These are phyloP conservation scores for Parietaria judaica DNA, from an alignment of 306 rosid genomes.

Conservation along the genomic window DNA sequence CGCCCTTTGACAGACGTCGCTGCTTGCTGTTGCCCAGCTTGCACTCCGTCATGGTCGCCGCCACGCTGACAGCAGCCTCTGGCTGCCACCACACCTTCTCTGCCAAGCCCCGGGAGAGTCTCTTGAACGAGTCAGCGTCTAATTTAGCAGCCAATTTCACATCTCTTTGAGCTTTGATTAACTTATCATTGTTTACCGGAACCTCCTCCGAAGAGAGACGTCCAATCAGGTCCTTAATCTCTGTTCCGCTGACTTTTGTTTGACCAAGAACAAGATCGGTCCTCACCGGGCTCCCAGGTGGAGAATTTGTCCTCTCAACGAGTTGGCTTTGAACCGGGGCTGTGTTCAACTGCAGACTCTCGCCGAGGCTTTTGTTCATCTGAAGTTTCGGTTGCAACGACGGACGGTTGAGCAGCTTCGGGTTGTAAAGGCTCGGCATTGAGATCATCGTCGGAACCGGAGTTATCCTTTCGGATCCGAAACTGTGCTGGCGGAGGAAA, in stretches of 20 bases:
- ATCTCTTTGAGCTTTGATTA: slow-evolving; percentile 38
- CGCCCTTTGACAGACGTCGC: slow-evolving; percentile 49
- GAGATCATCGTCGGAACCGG: slow-evolving; percentile 39
- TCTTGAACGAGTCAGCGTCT: slow-evolving; percentile 77
- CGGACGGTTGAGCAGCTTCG: slow-evolving; percentile 46
- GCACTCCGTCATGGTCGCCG: slow-evolving; percentile 68
- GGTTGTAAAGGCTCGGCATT: slow-evolving; percentile 42
- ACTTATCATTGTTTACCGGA: slow-evolving; percentile 39
- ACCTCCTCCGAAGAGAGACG: slow-evolving; percentile 55
- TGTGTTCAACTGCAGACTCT: slow-evolving; percentile 48
- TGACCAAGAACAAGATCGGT: slow-evolving; percentile 80
- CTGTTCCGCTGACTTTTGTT: slow-evolving; percentile 31
- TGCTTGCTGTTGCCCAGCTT: slow-evolving; percentile 65
- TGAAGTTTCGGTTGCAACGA: slow-evolving; percentile 54
- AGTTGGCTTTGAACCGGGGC: slow-evolving; percentile 33
- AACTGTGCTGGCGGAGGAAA: slow-evolving; percentile 51
- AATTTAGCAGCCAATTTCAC: slow-evolving; percentile 31
- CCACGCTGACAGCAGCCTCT: slow-evolving; percentile 84
- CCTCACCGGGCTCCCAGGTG: slow-evolving; percentile 45
- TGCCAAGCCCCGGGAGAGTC: slow-evolving; percentile 53
- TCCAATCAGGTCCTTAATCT: slow-evolving; percentile 54
- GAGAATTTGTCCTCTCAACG: slow-evolving; percentile 28
- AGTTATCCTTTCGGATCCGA: slow-evolving; percentile 42
- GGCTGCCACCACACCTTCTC: slow-evolving; percentile 99
- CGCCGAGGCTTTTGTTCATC: slow-evolving; percentile 51